Conservation (phyloP, 352 stramenopile genomes). For the Stramenopiles sp. region DNA sequence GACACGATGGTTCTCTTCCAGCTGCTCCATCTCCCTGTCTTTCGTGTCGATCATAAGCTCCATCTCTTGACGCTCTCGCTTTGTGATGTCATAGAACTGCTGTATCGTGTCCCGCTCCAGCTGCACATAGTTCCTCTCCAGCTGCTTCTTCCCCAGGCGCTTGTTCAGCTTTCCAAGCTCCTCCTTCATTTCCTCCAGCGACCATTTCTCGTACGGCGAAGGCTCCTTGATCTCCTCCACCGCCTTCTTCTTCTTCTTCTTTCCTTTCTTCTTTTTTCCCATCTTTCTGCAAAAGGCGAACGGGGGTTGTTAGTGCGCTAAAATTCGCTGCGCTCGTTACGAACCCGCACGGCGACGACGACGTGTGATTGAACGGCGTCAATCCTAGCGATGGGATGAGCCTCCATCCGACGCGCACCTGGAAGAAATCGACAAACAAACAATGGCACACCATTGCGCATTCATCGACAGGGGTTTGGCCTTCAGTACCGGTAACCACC, state of each 20-base stretch:
- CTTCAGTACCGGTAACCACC: too few relatives aligned
- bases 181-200: constrained; percentile 71
- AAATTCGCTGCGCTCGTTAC: too few relatives aligned
- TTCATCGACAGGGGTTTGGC: too few relatives aligned
- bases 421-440: too few relatives aligned
- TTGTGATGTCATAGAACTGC: constrained; percentile 81
- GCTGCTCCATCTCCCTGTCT: constrained; percentile 79
- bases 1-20: constrained; percentile 80
- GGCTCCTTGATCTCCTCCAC: constrained; percentile 43
- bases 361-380: too few relatives aligned
- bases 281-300: constrained; percentile 28
- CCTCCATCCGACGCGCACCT: too few relatives aligned
- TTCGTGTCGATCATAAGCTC: constrained; percentile 69
- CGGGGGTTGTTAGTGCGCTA: too few relatives aligned
- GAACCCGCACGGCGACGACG: too few relatives aligned
- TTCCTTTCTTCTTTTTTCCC: constrained; percentile 44
- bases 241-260: constrained; percentile 20
- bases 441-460: too few relatives aligned
- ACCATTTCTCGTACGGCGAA: constrained; percentile 72
- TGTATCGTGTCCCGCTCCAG: constrained; percentile 82
- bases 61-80: constrained; percentile 62
- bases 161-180: constrained; percentile 70
- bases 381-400: too few relatives aligned
- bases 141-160: constrained; percentile 62
- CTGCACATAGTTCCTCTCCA: constrained; percentile 81